phyloP scores from a whole-genome alignment of 1,284 basidiomycete genomes.

The Ceratobasidium sp. region DNA sequence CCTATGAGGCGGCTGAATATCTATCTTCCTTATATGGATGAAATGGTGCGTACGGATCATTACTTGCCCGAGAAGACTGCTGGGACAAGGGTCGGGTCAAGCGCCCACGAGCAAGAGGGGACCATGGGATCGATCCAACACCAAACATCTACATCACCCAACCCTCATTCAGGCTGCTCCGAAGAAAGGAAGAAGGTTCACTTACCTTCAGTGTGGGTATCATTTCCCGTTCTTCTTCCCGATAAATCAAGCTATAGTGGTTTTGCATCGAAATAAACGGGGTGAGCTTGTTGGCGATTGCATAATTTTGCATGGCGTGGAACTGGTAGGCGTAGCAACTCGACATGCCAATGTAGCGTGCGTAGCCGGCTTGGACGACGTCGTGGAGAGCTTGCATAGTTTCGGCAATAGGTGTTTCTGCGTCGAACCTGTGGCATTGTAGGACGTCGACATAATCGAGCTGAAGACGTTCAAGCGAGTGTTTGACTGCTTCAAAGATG shows the following conservation, averaged over 20 bases:
- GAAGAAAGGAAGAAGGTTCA: not conserved
- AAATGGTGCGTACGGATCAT: slow-evolving; percentile 22
- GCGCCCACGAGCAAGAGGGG: slow-evolving; percentile 39
- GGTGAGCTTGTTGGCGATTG: slow-evolving; percentile 51
- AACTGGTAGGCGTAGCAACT: slow-evolving; percentile 44
- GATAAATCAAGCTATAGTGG: slow-evolving; percentile 45
- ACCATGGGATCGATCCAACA: slow-evolving; percentile 41
- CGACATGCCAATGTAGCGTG: slow-evolving; percentile 56
- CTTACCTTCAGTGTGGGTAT: slow-evolving; percentile 42
- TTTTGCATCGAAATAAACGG: slow-evolving; percentile 57
- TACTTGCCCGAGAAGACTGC: slow-evolving; percentile 8
- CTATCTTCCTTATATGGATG: not conserved
- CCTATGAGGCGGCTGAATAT: not conserved
- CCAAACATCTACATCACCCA: slow-evolving; percentile 33
- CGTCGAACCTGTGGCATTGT: slow-evolving; percentile 54
- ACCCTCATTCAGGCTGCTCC: not conserved
- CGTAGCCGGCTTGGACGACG: slow-evolving; percentile 53
- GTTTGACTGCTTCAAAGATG: slow-evolving; percentile 45
- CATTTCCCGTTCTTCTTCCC: slow-evolving; percentile 50
- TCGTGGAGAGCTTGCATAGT: slow-evolving; percentile 45
- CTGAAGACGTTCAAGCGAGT: slow-evolving; percentile 46
- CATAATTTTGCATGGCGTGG: slow-evolving; percentile 49
- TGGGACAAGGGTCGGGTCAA: slow-evolving; percentile 31
- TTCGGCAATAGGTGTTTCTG: slow-evolving; percentile 53
- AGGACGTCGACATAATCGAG: slow-evolving; percentile 51